Conservation (phyloP, 2,329 filamentous ascomycete genomes). For the Monosporascus cannonballus region DNA sequence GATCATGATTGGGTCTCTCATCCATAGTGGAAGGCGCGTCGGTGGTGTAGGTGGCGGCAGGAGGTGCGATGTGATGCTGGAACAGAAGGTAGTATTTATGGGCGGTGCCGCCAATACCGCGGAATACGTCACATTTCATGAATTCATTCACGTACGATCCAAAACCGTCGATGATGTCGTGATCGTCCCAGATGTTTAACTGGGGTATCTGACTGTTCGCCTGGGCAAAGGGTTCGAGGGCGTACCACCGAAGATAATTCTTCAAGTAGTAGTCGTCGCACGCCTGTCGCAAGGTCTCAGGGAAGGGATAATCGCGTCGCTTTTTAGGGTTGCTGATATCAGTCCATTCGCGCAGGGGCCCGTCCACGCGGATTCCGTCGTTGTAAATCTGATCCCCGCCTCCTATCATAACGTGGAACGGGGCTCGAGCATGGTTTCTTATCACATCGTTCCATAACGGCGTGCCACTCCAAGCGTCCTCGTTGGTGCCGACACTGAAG, state of each 20-base stretch:
- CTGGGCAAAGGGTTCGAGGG: constrained; percentile 74
- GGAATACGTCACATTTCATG: constrained; percentile 88
- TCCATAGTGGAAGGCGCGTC: constrained; percentile 51
- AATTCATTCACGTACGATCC: constrained; percentile 92
- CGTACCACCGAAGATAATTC: constrained; percentile 82
- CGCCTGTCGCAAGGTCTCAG: constrained; percentile 69
- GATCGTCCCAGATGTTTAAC: constrained; percentile 97
- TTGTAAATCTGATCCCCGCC: constrained; percentile 97
- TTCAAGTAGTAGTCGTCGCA: constrained; percentile 89
- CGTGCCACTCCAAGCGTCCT: constrained; percentile 82
- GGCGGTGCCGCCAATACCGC: constrained; percentile 82
- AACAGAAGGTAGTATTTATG: constrained; percentile 99
- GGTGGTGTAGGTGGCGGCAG: constrained; percentile 78
- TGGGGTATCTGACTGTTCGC: constrained; percentile 91
- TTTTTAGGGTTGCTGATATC: constrained; percentile 76
- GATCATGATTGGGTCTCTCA: constrained; percentile 58
- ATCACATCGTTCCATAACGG: constrained; percentile 92
- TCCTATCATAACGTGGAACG: constrained; percentile 93
- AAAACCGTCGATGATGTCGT: constrained; percentile 89
- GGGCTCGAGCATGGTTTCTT: constrained; percentile 69
- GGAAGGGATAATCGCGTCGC: constrained; percentile 73
- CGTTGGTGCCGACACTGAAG: constrained; percentile 71
- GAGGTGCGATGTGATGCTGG: constrained; percentile 87
- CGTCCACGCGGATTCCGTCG: constrained; percentile 80
- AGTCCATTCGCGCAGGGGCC: constrained; percentile 78